Conservation (phyloP, 768 basidiomycete genomes). For the Boletus vinaceobasis region DNA sequence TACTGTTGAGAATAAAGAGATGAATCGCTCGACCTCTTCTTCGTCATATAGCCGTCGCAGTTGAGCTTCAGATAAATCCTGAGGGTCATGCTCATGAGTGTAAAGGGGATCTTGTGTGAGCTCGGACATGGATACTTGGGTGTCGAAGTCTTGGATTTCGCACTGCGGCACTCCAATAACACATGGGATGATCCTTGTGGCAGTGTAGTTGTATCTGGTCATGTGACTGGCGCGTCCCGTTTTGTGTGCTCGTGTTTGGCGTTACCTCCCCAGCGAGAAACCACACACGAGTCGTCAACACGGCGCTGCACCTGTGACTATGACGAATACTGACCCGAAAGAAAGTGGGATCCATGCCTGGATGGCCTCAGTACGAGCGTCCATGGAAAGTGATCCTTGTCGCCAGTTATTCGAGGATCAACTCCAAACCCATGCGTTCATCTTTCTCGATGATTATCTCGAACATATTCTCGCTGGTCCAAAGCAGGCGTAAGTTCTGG, state of each 20-base stretch:
- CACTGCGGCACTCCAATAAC: background rate
- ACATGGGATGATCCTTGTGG: background rate
- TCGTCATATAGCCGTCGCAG: constrained; percentile 59
- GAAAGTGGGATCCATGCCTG: constrained; percentile 58
- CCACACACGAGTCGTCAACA: background rate
- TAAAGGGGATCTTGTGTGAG: background rate
- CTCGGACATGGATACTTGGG: constrained; percentile 8
- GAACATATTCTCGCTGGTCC: constrained; percentile 64
- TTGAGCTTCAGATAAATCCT: constrained; percentile 46
- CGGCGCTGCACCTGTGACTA: background rate
- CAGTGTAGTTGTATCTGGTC: constrained; percentile 8
- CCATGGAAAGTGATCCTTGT: constrained; percentile 71
- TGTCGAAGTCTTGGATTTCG: too few relatives aligned
- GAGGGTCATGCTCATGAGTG: constrained; percentile 5
- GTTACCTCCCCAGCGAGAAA: background rate
- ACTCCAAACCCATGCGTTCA: constrained; percentile 70
- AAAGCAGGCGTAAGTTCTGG: constrained; percentile 55
- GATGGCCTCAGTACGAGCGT: constrained; percentile 62
- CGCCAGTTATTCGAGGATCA: constrained; percentile 69
- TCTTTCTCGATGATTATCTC: constrained; percentile 76
- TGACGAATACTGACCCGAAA: constrained; percentile 9
- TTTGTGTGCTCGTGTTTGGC: constrained; percentile 23
- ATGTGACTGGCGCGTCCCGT: constrained; percentile 29
- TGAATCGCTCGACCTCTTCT: constrained; percentile 61
- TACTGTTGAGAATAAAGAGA: constrained; percentile 59